Conservation (phyloP, 2,329 filamentous ascomycete species). For the Trichoderma endophyticum region DNA sequence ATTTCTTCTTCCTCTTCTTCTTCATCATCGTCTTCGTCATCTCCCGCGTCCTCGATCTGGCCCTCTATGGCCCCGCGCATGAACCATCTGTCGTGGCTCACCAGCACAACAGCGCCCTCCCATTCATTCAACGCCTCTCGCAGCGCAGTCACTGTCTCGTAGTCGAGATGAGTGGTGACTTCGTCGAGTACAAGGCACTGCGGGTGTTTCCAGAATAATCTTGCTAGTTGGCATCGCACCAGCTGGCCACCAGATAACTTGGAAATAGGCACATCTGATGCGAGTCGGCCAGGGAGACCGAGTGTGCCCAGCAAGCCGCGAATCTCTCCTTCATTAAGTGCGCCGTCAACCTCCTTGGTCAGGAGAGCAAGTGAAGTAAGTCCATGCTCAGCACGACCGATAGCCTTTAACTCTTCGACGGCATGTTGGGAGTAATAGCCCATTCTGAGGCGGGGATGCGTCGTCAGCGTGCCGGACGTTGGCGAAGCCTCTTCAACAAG, state of each 20-base stretch:
- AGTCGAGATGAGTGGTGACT: constrained; percentile 81
- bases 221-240: constrained; percentile 62
- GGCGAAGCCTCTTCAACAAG: constrained; percentile 60
- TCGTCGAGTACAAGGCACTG: constrained; percentile 76
- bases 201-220: constrained; percentile 64
- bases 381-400: constrained; percentile 46
- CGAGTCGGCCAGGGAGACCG: constrained; percentile 66
- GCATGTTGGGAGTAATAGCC: constrained; percentile 81
- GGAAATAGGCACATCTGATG: constrained; percentile 69
- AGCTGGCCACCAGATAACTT: constrained; percentile 78
- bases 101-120: constrained; percentile 71
- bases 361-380: constrained; percentile 66
- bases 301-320: constrained; percentile 65
- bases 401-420: constrained; percentile 62
- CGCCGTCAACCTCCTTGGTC: constrained; percentile 48
- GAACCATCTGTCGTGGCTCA: constrained; percentile 82
- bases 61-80: constrained; percentile 63
- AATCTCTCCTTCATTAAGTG: constrained; percentile 63
- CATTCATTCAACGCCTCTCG: constrained; percentile 64
- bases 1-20: constrained; percentile 44
- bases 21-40: constrained; percentile 35
- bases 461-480: constrained; percentile 58
- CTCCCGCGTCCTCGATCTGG: constrained; percentile 37
- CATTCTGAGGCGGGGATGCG: constrained; percentile 66
- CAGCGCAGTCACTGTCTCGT: constrained; percentile 72